Evolutionary conservation across 2,329 filamentous ascomycete genomes (phyloP).

Genomic region (Leptographium lundbergii): DNA sequence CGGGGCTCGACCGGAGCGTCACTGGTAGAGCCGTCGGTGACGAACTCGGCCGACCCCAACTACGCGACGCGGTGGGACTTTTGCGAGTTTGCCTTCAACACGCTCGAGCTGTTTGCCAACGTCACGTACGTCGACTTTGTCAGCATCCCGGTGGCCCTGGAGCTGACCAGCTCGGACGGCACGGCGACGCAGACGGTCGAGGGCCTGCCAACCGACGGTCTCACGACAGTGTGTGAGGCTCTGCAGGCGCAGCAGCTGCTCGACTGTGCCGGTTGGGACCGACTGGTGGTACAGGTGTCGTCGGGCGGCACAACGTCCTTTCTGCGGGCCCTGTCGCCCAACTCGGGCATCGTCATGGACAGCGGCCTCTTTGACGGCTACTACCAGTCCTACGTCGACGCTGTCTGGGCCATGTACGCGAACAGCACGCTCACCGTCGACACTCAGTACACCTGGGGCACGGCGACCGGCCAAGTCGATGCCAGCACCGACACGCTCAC

Average conservation of each 20-base stretch:
- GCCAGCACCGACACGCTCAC: conserved; percentile 22
- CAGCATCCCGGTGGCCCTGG: conserved; percentile 46
- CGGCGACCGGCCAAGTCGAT: conserved; percentile 29
- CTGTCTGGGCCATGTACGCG: conserved; percentile 38
- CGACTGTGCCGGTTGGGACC: conserved; percentile 39
- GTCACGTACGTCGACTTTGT: conserved; percentile 70
- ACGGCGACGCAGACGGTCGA: conserved; percentile 27
- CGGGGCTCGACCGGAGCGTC: conserved; percentile 42
- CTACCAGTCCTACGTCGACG: conserved; percentile 35
- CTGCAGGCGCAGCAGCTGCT: conserved; percentile 30
- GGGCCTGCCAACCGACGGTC: conserved; percentile 34
- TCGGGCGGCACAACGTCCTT: conserved; percentile 19
- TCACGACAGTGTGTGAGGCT: conserved; percentile 29
- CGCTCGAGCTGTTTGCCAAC: conserved; percentile 49
- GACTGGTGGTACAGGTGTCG: conserved; percentile 31
- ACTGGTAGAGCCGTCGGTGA: conserved; percentile 62
- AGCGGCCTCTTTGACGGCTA: conserved; percentile 34
- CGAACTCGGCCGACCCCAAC: conserved; percentile 51
- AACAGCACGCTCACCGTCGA: conserved; percentile 32
- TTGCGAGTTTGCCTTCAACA: conserved; percentile 57
- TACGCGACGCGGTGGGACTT: conserved; percentile 52
- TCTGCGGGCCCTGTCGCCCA: conserved; percentile 39
- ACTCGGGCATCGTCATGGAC: conserved; percentile 32
- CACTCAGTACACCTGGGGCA: conserved; percentile 40
- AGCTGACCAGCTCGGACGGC: conserved; percentile 34